Conservation (phyloP, 192 early-diverging fungal genomes). For the Powellomyces hirtus region DNA sequence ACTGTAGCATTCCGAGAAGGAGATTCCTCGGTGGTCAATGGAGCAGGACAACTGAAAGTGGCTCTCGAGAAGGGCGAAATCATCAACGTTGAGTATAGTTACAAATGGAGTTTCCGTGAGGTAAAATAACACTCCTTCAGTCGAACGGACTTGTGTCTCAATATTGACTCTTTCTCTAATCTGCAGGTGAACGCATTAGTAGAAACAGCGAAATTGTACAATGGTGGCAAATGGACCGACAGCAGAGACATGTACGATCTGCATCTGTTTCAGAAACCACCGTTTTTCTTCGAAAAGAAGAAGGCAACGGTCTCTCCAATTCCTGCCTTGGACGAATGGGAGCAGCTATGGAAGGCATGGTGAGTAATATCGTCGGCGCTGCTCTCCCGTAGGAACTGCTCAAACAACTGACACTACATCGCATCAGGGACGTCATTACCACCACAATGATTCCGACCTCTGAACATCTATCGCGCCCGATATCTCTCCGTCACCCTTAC, state of each 20-base stretch:
- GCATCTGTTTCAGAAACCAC: conserved; percentile 46
- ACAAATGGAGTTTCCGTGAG: conserved; percentile 74
- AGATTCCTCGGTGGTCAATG: background rate
- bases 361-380: conserved; percentile 10
- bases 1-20: conserved; percentile 43
- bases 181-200: conserved; percentile 5
- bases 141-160: conserved; percentile 45
- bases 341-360: conserved; percentile 77
- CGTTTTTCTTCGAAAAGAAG: conserved; percentile 23
- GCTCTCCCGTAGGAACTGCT: too few species aligned
- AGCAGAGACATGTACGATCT: conserved; percentile 38
- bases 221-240: conserved; percentile 44
- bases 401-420: too few species aligned
- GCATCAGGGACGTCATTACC: conserved; percentile 65
- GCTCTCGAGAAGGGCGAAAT: conserved; percentile 69
- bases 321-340: conserved; percentile 72
- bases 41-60: conserved; percentile 27
- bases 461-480: conserved; percentile 63
- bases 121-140: background rate
- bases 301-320: conserved; percentile 1
- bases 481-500: conserved; percentile 80
- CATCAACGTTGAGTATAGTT: conserved; percentile 85
- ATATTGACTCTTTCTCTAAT: background rate
- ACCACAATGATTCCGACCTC: conserved; percentile 56
- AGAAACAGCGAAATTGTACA: conserved; percentile 32